Evolutionary conservation across 148 eudicot genomes (phyloP), one percentile per base, ranked within the genome.

Genomic region (Vaccinium myrtillus): DNA sequence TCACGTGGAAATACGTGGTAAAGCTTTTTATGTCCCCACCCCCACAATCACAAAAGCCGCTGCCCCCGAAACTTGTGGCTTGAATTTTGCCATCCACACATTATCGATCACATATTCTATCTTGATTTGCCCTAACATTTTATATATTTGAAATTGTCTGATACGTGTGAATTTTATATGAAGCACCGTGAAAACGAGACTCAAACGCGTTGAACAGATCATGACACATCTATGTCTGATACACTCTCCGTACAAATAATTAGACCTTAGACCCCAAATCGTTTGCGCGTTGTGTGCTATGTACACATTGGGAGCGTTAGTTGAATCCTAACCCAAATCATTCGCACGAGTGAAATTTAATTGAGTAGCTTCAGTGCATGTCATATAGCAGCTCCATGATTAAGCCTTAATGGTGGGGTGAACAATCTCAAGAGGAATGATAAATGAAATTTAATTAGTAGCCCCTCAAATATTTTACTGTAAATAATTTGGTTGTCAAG

Each of bases 31-130:
- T 25, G 23, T 12, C 59, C 49, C 43, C 56, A 18, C 39, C 13
- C 53, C 53, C 19, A 27, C 69, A 30, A 85, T 79, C 27, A 27
- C 12, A 70, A 78, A 78, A 14, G 53, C 18, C 80, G 75, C 61
- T 59, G 53, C 27, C 87, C 87, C 89, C 73, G 87, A 70, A 80
- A 87, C 86, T 87, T 85, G 55, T 84, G 89, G 81, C 90, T 81
- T 74, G 50, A 84, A 84, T 86, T 86, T 77, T 63, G 87, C 77
- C 32, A 21, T 30, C n/a, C 58, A 13, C n/a, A 36, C 48, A 8
- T 6, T 6, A 6, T 59, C 65, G 23, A 59, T 19, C 65, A 19
- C 65, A 19, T 59, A 16, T 21, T 59, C 10, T 58, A 16, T 58
- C 63, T 43, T 43, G 46, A 43, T 43, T 43, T 43, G 46, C 46